A percentile compares a stretch with the other conserved stretches of the same genome.
Evolutionary conservation across 768 basidiomycete species (phyloP).

Genomic region (Floccularia luteovirens): DNA sequence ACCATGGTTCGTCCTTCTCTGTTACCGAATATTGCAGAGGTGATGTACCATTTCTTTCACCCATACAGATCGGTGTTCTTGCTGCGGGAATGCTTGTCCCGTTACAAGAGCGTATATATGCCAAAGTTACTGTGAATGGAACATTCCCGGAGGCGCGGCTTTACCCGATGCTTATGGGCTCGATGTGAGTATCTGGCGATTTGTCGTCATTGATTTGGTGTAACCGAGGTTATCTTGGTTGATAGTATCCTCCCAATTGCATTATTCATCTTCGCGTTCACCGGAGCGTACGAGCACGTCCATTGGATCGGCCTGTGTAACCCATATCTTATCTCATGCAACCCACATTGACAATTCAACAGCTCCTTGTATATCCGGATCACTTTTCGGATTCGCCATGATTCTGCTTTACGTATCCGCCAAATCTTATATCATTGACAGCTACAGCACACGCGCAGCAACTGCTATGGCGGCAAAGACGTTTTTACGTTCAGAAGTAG

Average conservation of each 20-base stretch:
- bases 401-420: constrained; percentile 34
- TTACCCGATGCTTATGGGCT: constrained; percentile 31
- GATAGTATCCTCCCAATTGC: constrained; percentile 27
- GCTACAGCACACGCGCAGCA: constrained; percentile 31
- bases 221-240: background rate
- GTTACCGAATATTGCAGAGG: background rate
- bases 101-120: constrained; percentile 24
- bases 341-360: background rate
- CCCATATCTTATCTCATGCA: background rate
- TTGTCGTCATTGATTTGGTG: background rate
- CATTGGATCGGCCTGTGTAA: constrained; percentile 26
- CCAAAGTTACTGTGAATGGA: constrained; percentile 21
- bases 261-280: constrained; percentile 37
- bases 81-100: constrained; percentile 21
- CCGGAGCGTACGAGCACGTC: constrained; percentile 29
- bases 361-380: constrained; percentile 27
- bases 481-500: constrained; percentile 26
- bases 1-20: constrained; percentile 25
- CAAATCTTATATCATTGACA: constrained; percentile 38
- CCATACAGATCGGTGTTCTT: constrained; percentile 23
- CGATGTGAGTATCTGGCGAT: constrained; percentile 19
- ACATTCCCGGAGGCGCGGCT: constrained; percentile 35
- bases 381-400: constrained; percentile 32
- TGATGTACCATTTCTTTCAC: too few species aligned
- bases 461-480: constrained; percentile 39